Evolutionary conservation across 192 early-diverging fungal species (phyloP).

Genomic region (Dissophora ornata): DNA sequence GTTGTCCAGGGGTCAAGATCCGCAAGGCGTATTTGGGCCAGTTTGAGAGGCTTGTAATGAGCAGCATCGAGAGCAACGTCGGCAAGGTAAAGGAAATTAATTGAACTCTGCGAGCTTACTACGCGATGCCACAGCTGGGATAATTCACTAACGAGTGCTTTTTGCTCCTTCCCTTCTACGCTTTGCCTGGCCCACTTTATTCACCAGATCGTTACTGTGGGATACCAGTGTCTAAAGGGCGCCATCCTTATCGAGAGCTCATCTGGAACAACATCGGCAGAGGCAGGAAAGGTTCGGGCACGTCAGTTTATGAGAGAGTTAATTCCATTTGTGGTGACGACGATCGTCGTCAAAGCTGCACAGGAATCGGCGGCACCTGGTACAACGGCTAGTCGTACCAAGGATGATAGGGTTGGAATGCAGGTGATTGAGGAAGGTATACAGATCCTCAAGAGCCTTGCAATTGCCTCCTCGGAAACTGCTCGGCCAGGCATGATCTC

Average conservation of each 20-base stretch:
- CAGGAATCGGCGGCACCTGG: conserved; percentile 19
- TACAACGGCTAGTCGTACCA: not conserved
- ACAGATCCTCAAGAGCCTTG: conserved; percentile 58
- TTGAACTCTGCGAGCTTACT: not conserved
- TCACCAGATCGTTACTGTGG: conserved; percentile 42
- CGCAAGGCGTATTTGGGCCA: conserved; percentile 29
- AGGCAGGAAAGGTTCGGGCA: conserved; percentile 13
- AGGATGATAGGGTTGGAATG: conserved; percentile 37
- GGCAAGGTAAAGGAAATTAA: conserved; percentile 39
- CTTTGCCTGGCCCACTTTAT: not conserved
- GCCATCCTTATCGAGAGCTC: conserved; percentile 28
- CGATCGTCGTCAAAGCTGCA: conserved; percentile 40
- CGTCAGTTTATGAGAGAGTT: conserved; percentile 40
- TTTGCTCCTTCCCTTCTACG: not conserved
- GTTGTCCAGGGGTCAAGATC: conserved; percentile 23
- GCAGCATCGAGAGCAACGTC: conserved; percentile 45
- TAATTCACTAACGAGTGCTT: too few relatives aligned
- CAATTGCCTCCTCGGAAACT: conserved; percentile 39
- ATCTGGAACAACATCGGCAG: not conserved
- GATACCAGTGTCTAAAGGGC: conserved; percentile 47
- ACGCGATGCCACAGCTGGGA: too few relatives aligned
- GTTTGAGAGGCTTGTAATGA: conserved; percentile 41
- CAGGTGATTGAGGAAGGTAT: conserved; percentile 60
- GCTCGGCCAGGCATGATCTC: conserved; percentile 53
- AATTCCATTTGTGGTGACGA: conserved; percentile 49